These are phyloP conservation scores for Phaeodactylum tricornutum DNA, from an alignment of 108 stramenopile species.

Conservation along the genomic window DNA sequence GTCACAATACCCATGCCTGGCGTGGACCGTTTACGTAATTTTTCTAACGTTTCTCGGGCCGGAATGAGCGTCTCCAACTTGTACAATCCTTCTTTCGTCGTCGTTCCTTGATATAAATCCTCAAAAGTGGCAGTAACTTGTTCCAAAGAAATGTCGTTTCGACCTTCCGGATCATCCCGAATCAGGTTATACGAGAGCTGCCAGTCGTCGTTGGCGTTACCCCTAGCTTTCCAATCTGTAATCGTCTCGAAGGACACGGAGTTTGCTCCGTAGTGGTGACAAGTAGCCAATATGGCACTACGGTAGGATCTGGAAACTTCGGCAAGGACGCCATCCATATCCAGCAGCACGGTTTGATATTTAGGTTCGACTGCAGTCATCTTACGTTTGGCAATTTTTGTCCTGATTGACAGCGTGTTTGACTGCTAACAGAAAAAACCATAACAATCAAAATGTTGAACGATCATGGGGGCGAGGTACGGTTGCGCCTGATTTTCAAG, in stretches of 20 bases:
- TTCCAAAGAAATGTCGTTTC: conserved; percentile 46
- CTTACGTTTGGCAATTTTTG: no score
- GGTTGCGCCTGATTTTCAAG: no score
- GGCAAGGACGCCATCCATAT: conserved; percentile 93
- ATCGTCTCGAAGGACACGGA: conserved; percentile 51
- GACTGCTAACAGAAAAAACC: no score
- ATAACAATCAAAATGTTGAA: no score
- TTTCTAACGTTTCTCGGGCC: conserved; percentile 38
- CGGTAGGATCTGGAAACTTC: conserved; percentile 78
- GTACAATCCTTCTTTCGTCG: conserved; percentile 31
- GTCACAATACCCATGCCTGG: conserved; percentile 68
- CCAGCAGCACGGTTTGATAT: conserved; percentile 55
- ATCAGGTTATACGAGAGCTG: conserved; percentile 66
- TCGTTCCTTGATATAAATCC: conserved; percentile 69
- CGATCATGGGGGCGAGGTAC: no score
- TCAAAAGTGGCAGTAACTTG: conserved; percentile 82
- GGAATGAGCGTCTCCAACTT: conserved; percentile 73
- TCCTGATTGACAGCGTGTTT: no score
- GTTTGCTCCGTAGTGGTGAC: conserved; percentile 54
- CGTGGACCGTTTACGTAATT: conserved; percentile 36
- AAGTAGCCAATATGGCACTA: conserved; percentile 63
- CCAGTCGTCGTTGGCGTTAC: conserved; percentile 92
- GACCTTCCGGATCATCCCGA: conserved; percentile 35
- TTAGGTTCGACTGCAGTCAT: not conserved
- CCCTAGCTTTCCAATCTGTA: conserved; percentile 63